Evolutionary conservation across 148 eudicot genomes (phyloP).

Genomic region (Rheum nobile): DNA sequence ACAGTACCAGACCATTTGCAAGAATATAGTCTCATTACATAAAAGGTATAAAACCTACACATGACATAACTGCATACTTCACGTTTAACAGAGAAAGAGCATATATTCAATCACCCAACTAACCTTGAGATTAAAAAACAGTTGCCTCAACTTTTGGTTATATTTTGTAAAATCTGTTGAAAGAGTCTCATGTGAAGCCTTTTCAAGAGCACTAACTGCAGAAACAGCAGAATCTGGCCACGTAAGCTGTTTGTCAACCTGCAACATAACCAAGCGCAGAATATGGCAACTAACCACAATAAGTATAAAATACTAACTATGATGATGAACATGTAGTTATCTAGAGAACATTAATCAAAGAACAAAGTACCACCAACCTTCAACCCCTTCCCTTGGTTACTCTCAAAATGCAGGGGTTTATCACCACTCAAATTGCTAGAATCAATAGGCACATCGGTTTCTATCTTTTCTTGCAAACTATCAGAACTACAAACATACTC

Average conservation of each 20-base stretch:
- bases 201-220: constrained; percentile 65
- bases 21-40: neutral
- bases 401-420: constrained; percentile 12
- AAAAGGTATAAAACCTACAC: neutral
- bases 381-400: constrained; percentile 27
- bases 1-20: neutral
- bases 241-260: constrained; percentile 28
- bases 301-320: neutral
- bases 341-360: neutral
- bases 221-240: constrained; percentile 78
- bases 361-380: constrained; percentile 18
- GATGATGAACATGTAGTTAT: neutral
- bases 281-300: neutral
- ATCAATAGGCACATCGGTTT: constrained; percentile 20
- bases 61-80: neutral
- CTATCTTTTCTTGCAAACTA: constrained; percentile 33
- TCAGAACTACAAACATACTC: constrained; percentile 41
- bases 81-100: neutral
- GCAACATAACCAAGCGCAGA: constrained; percentile 3
- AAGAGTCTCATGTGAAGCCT: constrained; percentile 60
- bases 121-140: constrained; percentile 76
- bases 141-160: constrained; percentile 79
- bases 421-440: constrained; percentile 14
- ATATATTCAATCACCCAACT: constrained; percentile 8
- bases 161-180: constrained; percentile 68